phyloP scores from a whole-genome alignment of 208 protist genomes.

The Jaenimonas drosophilae region DNA sequence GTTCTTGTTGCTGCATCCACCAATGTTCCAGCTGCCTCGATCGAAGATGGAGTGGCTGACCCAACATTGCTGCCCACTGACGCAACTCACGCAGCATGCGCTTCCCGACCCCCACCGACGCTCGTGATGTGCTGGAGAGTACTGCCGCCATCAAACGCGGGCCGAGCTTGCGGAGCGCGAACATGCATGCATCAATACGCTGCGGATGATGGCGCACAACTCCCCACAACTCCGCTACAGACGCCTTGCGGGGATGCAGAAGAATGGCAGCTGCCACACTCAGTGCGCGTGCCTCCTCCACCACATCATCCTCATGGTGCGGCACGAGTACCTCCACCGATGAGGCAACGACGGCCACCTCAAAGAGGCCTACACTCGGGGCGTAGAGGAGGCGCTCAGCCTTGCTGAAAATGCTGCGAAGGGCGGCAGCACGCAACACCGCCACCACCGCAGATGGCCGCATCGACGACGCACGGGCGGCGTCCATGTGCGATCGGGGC shows the following conservation, averaged over 20 bases:
- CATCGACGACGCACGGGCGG: too few species aligned
- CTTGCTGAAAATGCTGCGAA: conserved; percentile 41
- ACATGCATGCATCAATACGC: too few species aligned
- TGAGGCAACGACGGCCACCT: conserved; percentile 28
- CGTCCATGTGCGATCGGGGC: too few species aligned
- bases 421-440: conserved; percentile 16
- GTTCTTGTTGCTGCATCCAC: conserved; percentile 15
- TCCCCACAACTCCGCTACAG: too few species aligned
- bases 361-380: conserved; percentile 37
- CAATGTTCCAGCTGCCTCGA: conserved; percentile 3
- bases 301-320: conserved; percentile 3
- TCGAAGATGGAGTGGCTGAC: conserved; percentile 17
- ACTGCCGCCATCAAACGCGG: conserved; percentile 6
- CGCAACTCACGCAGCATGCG: conserved; percentile 13
- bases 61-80: conserved; percentile 14
- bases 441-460: too few species aligned
- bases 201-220: too few species aligned
- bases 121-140: neutral
- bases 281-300: neutral
- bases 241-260: conserved; percentile 13
- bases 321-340: conserved; percentile 18
- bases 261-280: conserved; percentile 6
- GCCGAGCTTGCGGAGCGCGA: too few species aligned
- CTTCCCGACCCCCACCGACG: conserved; percentile 5
- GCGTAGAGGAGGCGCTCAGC: conserved; percentile 44